A percentile compares a stretch with the other conserved stretches of the same genome.
Conservation (phyloP, 768 basidiomycete species). For the Calocybe indica region DNA sequence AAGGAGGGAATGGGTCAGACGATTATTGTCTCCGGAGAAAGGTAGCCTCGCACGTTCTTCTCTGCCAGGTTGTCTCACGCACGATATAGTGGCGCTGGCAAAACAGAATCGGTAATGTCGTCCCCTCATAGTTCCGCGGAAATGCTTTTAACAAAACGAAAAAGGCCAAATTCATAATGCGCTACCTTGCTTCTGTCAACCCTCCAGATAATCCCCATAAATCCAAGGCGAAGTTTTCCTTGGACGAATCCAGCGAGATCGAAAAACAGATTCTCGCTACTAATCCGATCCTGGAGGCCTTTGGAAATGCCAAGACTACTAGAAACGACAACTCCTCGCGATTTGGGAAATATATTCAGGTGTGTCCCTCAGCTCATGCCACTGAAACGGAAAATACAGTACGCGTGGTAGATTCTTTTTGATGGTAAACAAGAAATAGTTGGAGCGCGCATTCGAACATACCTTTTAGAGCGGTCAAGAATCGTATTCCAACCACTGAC, state of each 20-base stretch:
- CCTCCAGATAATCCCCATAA: conserved; percentile 62
- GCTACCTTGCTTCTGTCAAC: conserved; percentile 97
- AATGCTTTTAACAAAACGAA: background rate
- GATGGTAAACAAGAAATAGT: conserved; percentile 95
- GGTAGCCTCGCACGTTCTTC: conserved; percentile 39
- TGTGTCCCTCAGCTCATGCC: conserved; percentile 23
- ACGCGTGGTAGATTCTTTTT: conserved; percentile 77
- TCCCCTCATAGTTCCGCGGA: too few relatives aligned
- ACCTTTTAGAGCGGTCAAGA: conserved; percentile 94
- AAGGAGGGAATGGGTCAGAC: conserved; percentile 94
- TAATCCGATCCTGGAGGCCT: conserved; percentile 98
- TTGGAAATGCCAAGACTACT: conserved; percentile 99
- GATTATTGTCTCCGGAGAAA: conserved; percentile 97
- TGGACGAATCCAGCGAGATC: conserved; percentile 89
- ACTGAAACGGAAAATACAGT: background rate
- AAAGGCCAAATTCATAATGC: conserved; percentile 97
- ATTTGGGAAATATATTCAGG: conserved; percentile 99
- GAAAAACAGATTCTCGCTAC: conserved; percentile 97
- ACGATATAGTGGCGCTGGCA: conserved; percentile 86
- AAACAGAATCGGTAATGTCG: conserved; percentile 82
- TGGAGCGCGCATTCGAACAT: conserved; percentile 97
- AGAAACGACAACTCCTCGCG: conserved; percentile 98
- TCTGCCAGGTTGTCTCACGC: conserved; percentile 8
- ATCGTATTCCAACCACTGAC: conserved; percentile 96
- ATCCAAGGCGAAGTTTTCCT: conserved; percentile 61